phyloP scores from a whole-genome alignment of 2,329 filamentous ascomycete genomes.

The Botrytis pseudocinerea region DNA sequence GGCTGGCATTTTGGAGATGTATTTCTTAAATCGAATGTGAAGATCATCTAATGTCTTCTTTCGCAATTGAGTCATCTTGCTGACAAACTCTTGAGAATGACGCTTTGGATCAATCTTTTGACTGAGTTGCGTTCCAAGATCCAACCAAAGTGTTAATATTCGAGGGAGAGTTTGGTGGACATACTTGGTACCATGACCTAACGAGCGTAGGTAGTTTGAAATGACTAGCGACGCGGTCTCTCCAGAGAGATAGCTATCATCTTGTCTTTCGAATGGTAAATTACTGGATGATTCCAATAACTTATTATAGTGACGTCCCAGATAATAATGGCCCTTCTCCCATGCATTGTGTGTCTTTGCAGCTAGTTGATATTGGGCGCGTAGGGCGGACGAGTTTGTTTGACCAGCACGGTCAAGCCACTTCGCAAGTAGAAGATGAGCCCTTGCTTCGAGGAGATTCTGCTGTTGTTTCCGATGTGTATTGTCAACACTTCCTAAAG shows the following conservation, averaged over 20 bases:
- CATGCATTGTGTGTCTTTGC: constrained; percentile 70
- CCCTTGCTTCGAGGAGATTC: constrained; percentile 68
- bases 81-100: constrained; percentile 49
- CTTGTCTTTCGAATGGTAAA: constrained; percentile 74
- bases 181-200: constrained; percentile 90
- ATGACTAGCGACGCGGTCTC: constrained; percentile 87
- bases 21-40: constrained; percentile 76
- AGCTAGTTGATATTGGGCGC: constrained; percentile 80
- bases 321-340: constrained; percentile 97
- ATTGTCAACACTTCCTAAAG: constrained; percentile 27
- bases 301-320: constrained; percentile 97
- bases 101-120: constrained; percentile 54
- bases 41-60: constrained; percentile 67
- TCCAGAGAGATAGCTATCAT: constrained; percentile 73
- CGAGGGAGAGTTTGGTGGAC: constrained; percentile 92
- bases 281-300: constrained; percentile 85
- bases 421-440: constrained; percentile 86
- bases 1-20: constrained; percentile 69
- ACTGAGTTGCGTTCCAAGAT: constrained; percentile 76
- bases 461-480: constrained; percentile 45
- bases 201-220: constrained; percentile 86
- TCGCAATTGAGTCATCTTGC: constrained; percentile 56
- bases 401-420: constrained; percentile 97
- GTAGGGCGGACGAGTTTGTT: constrained; percentile 77
- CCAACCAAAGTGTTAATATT: constrained; percentile 89